phyloP scores from a whole-genome alignment of 2,329 filamentous ascomycete species.

The Beauveria rudraprayagi region DNA sequence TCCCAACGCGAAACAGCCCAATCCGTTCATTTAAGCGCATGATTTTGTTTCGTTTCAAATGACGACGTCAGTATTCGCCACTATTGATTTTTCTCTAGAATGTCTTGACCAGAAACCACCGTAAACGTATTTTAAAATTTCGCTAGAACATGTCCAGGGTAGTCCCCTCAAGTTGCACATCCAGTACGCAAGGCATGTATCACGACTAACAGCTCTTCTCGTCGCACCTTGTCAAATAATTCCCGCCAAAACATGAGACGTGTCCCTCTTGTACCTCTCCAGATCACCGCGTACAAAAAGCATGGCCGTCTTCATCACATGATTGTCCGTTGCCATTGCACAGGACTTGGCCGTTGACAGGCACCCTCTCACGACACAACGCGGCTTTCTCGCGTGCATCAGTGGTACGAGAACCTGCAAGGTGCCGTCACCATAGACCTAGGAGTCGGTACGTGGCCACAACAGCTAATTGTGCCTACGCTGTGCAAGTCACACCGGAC shows the following conservation, averaged over 20 bases:
- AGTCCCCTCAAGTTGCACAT: not conserved
- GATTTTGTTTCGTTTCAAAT: too few relatives aligned
- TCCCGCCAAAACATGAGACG: not conserved
- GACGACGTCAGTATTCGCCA: not conserved
- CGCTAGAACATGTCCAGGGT: not conserved
- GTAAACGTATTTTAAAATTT: too few relatives aligned
- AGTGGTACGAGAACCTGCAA: not conserved
- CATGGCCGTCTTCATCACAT: not conserved
- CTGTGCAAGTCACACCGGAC: not conserved
- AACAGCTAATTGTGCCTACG: not conserved
- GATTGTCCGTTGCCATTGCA: not conserved
- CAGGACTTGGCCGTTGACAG: not conserved
- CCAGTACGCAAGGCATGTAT: not conserved
- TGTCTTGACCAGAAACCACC: not conserved
- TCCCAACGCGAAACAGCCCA: not conserved
- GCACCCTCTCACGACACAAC: not conserved
- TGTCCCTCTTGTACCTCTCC: not conserved
- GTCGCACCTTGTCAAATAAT: not conserved
- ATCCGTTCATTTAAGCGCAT: not conserved
- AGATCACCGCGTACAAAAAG: not conserved
- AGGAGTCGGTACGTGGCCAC: not conserved
- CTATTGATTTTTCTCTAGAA: not conserved
- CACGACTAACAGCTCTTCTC: not conserved
- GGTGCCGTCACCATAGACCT: not conserved
- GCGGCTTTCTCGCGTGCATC: not conserved